Percentiles rank a stretch among this genome's conserved stretches.
Conservation (phyloP, 768 basidiomycete genomes). For the Porphyrellus cyaneotinctus region DNA sequence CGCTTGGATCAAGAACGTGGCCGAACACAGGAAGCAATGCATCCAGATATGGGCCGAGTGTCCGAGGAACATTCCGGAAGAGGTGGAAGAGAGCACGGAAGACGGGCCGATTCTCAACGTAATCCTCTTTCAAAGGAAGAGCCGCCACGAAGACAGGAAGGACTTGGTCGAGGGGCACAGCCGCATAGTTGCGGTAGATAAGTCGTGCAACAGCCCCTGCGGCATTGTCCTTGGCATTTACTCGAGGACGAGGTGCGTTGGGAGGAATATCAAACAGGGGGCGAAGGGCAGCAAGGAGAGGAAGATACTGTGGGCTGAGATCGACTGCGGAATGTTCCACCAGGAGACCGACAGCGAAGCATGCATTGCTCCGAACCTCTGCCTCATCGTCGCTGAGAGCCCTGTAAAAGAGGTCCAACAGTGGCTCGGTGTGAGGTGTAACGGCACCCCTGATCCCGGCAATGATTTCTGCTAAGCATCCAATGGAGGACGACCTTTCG, state of each 20-base stretch:
- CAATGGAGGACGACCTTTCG: slow-evolving; percentile 91
- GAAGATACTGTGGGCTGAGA: slow-evolving; percentile 74
- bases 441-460: slow-evolving; percentile 84
- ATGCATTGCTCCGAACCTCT: slow-evolving; percentile 96
- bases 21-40: slow-evolving; percentile 74
- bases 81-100: slow-evolving; percentile 88
- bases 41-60: slow-evolving; percentile 74
- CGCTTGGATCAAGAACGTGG: slow-evolving; percentile 73
- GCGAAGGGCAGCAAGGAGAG: slow-evolving; percentile 72
- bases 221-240: slow-evolving; percentile 97
- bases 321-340: slow-evolving; percentile 83
- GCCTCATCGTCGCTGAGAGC: slow-evolving; percentile 80
- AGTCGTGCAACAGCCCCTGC: slow-evolving; percentile 88
- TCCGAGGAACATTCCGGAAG: slow-evolving; percentile 69
- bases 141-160: slow-evolving; percentile 78
- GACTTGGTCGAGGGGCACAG: slow-evolving; percentile 87
- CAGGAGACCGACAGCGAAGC: slow-evolving; percentile 89
- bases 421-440: slow-evolving; percentile 75
- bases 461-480: slow-evolving; percentile 93
- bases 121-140: slow-evolving; percentile 85
- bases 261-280: slow-evolving; percentile 71
- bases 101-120: slow-evolving; percentile 83
- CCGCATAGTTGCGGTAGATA: slow-evolving; percentile 71
- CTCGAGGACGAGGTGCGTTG: slow-evolving; percentile 56
- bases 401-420: slow-evolving; percentile 80